Percentiles rank a stretch among this genome's conserved stretches.
Conservation (phyloP, 2,329 filamentous ascomycete genomes). For the Cadophora sp. region DNA sequence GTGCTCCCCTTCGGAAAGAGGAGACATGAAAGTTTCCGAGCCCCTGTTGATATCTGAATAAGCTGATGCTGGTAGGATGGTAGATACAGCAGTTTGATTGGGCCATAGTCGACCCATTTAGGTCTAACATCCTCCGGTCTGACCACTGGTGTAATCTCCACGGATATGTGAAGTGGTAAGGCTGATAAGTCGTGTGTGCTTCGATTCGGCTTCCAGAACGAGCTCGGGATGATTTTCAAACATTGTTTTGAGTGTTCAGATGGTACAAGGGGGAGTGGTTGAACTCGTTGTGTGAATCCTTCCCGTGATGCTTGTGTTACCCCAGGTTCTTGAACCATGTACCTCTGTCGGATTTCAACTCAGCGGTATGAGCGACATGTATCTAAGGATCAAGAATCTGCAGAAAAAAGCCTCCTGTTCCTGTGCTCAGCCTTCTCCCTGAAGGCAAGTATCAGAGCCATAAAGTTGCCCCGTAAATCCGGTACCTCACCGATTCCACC, state of each 20-base stretch:
- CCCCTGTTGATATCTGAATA: neutral
- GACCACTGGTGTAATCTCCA: neutral
- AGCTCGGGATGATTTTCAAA: neutral
- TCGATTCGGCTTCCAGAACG: neutral
- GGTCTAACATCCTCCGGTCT: conserved; percentile 1
- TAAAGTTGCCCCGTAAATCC: neutral
- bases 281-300: neutral
- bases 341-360: neutral
- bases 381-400: neutral
- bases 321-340: neutral
- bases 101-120: neutral
- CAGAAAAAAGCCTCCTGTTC: too few species aligned
- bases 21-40: neutral
- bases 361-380: neutral
- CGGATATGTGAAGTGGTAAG: neutral
- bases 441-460: neutral
- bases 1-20: neutral
- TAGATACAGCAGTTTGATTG: neutral
- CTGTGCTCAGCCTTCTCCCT: neutral
- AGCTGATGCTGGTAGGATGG: neutral
- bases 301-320: neutral
- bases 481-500: neutral
- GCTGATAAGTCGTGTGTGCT: neutral
- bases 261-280: neutral
- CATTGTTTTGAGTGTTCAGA: neutral